These are phyloP conservation scores for Aureobasidium subglaciale DNA, from an alignment of 2,329 filamentous ascomycete species.

Conservation along the genomic window DNA sequence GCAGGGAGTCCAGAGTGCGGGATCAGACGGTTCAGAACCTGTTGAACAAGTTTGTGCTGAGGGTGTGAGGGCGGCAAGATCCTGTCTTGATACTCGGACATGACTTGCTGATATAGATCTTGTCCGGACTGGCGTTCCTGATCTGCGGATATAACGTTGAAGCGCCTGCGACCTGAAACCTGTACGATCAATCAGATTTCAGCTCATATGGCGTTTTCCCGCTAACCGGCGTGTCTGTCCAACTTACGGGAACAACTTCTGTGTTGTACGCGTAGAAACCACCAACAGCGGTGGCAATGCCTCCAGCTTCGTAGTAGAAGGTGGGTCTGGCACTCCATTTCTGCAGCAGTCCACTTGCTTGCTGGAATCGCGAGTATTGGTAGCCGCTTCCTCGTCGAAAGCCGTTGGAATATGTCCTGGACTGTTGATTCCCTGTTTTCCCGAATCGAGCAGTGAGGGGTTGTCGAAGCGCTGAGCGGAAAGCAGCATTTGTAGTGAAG, in stretches of 20 bases:
- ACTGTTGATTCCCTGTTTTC: background rate
- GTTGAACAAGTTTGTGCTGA: conserved; percentile 49
- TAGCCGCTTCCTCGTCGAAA: conserved; percentile 16
- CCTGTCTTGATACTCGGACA: conserved; percentile 46
- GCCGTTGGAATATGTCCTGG: conserved; percentile 2
- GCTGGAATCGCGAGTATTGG: conserved; percentile 28
- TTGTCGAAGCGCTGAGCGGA: background rate
- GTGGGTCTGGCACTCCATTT: conserved; percentile 38
- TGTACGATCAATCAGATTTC: conserved; percentile 19
- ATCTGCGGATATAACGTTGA: conserved; percentile 59
- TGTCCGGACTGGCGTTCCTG: conserved; percentile 49
- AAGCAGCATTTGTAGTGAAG: background rate
- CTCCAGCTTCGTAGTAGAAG: conserved; percentile 40
- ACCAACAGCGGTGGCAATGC: conserved; percentile 36
- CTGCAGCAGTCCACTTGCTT: conserved; percentile 20
- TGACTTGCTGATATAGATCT: conserved; percentile 50
- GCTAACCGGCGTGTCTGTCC: too few species aligned
- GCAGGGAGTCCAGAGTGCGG: conserved; percentile 55
- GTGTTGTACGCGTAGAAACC: conserved; percentile 62
- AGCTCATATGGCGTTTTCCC: background rate
- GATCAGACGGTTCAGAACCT: conserved; percentile 60
- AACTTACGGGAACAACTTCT: conserved; percentile 57
- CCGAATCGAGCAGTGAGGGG: background rate
- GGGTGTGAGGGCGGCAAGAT: conserved; percentile 56
- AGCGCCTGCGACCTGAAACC: conserved; percentile 62